These are phyloP conservation scores for Pseudopediastrum boryanum DNA, from an alignment of 139 green algal species.

Conservation along the genomic window DNA sequence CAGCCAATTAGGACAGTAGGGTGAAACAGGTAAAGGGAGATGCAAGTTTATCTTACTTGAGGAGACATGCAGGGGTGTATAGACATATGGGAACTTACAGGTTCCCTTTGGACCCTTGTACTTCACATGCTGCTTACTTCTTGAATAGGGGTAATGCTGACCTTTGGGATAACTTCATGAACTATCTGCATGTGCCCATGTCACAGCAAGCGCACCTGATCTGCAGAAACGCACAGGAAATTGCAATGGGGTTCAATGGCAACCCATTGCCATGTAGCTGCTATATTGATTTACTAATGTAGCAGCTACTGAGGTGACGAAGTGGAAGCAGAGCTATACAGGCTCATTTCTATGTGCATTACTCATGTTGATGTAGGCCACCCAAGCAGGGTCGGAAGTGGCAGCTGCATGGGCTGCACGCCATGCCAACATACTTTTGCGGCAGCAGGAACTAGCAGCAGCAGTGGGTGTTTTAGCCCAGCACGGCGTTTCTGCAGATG, in stretches of 20 bases:
- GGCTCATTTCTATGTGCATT: too few species aligned
- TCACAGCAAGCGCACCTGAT: neutral
- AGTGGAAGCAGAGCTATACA: too few species aligned
- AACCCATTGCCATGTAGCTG: neutral
- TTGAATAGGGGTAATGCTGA: too few species aligned
- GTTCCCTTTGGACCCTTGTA: too few species aligned
- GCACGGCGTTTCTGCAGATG: constrained; percentile 47
- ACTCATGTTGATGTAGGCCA: constrained; percentile 60
- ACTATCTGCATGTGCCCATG: neutral
- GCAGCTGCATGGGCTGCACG: constrained; percentile 50
- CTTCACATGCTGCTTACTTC: too few species aligned
- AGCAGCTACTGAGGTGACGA: too few species aligned
- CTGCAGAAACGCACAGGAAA: neutral
- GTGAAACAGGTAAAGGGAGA: too few species aligned
- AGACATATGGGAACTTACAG: too few species aligned
- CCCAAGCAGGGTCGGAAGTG: constrained; percentile 51
- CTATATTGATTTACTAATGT: constrained; percentile 20
- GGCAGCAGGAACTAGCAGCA: constrained; percentile 55
- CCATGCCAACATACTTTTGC: constrained; percentile 67
- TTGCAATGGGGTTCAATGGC: neutral
- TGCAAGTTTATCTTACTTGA: too few species aligned
- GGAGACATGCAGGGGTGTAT: too few species aligned
- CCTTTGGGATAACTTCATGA: too few species aligned
- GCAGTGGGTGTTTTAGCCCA: constrained; percentile 49
- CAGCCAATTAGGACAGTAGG: too few species aligned